Conservation (phyloP, 1,284 basidiomycete species). For the Spongispora temasekensis region DNA sequence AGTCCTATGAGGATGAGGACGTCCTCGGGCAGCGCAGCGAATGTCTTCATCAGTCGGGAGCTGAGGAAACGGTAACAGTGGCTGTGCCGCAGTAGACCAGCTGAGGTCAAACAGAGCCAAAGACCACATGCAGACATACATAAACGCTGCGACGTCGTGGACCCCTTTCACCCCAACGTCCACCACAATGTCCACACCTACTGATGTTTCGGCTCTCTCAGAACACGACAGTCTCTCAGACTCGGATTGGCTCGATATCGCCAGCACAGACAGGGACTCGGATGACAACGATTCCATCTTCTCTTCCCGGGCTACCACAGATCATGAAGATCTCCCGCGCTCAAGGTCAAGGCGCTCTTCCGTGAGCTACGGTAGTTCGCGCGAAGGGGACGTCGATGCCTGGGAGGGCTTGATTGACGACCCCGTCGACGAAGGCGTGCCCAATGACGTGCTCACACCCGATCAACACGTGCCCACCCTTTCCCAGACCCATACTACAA, state of each 20-base stretch:
- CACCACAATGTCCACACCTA: slow-evolving; percentile 36
- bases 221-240: slow-evolving; percentile 70
- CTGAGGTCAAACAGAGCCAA: slow-evolving; percentile 31
- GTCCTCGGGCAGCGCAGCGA: slow-evolving; percentile 42
- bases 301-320: slow-evolving; percentile 53
- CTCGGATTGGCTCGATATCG: slow-evolving; percentile 78
- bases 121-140: slow-evolving; percentile 23
- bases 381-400: slow-evolving; percentile 63
- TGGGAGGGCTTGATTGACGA: slow-evolving; percentile 76
- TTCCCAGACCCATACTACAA: slow-evolving; percentile 27
- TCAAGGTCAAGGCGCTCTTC: slow-evolving; percentile 67
- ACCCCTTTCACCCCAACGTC: slow-evolving; percentile 34
- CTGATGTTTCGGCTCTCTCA: slow-evolving; percentile 44
- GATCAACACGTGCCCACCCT: slow-evolving; percentile 28
- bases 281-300: slow-evolving; percentile 69
- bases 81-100: slow-evolving; percentile 7
- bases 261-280: slow-evolving; percentile 59
- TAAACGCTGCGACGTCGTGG: slow-evolving; percentile 20
- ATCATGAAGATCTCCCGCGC: slow-evolving; percentile 53
- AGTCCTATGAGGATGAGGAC: slow-evolving; percentile 37
- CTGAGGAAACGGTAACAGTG: neutral
- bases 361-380: slow-evolving; percentile 63
- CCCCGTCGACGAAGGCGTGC: slow-evolving; percentile 46
- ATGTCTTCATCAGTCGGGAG: neutral
- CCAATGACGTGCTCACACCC: slow-evolving; percentile 33